A percentile compares a stretch with the other conserved stretches of the same genome.
These are phyloP conservation scores for Parastagonospora avenae DNA, from an alignment of 2,329 filamentous ascomycete genomes.

Conservation along the genomic window DNA sequence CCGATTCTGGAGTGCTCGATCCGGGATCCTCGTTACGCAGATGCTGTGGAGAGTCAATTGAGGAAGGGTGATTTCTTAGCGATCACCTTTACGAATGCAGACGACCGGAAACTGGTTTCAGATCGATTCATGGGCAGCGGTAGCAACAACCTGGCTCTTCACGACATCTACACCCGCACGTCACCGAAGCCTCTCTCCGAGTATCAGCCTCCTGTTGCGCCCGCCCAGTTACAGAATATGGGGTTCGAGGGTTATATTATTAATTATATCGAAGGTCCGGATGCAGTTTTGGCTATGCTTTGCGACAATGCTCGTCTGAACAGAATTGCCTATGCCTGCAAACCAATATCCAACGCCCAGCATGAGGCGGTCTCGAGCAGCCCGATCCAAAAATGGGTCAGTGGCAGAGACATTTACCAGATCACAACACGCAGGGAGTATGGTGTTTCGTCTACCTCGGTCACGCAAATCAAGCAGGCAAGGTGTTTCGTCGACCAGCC, in stretches of 20 bases:
- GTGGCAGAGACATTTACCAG: constrained; percentile 60
- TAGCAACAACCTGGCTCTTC: constrained; percentile 60
- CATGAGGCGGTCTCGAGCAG: constrained; percentile 67
- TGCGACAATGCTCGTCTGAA: constrained; percentile 76
- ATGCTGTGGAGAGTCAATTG: constrained; percentile 64
- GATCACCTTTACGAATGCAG: constrained; percentile 75
- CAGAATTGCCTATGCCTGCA: constrained; percentile 66
- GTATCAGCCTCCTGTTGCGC: constrained; percentile 61
- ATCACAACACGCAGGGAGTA: constrained; percentile 80
- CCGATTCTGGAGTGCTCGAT: constrained; percentile 80
- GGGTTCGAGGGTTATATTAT: constrained; percentile 82
- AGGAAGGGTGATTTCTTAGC: constrained; percentile 58
- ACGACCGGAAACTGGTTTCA: constrained; percentile 77
- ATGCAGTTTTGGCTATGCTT: constrained; percentile 84
- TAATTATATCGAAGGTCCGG: constrained; percentile 80
- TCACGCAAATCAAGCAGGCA: constrained; percentile 65
- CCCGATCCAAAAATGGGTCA: constrained; percentile 71
- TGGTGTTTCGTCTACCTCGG: constrained; percentile 73
- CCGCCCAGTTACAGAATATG: constrained; percentile 59
- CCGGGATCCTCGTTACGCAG: constrained; percentile 70
- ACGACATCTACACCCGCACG: constrained; percentile 73
- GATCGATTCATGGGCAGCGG: constrained; percentile 62
- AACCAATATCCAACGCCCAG: constrained; percentile 68
- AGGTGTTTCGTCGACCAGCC: constrained; percentile 78
- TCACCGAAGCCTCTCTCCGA: constrained; percentile 60